A percentile compares a stretch with the other conserved stretches of the same genome.
Conservation (phyloP, 2,329 filamentous ascomycete species). For the Trichoderma hamatum region DNA sequence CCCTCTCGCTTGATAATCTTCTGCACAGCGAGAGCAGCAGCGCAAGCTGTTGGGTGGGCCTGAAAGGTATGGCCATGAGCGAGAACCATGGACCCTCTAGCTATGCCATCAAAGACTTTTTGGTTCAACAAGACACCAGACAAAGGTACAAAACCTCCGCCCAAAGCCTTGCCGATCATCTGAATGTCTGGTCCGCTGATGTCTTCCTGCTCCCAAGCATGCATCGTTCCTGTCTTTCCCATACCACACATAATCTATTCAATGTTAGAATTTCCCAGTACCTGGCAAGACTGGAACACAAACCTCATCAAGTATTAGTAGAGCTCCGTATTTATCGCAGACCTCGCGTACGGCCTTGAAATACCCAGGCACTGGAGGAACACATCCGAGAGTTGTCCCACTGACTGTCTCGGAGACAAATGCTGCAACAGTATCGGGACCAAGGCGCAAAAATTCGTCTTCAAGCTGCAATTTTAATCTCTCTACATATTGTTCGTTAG, state of each 20-base stretch:
- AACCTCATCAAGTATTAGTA: slow-evolving; percentile 62
- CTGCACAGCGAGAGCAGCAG: slow-evolving; percentile 34
- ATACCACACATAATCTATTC: slow-evolving; percentile 65
- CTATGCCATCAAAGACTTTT: background rate
- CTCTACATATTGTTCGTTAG: background rate
- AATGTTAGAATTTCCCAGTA: background rate
- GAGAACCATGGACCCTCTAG: slow-evolving; percentile 23
- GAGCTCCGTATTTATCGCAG: slow-evolving; percentile 57
- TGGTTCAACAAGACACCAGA: slow-evolving; percentile 41
- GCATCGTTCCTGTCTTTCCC: slow-evolving; percentile 62
- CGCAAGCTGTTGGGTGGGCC: slow-evolving; percentile 34
- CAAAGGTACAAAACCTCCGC: slow-evolving; percentile 51
- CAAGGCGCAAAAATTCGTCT: background rate
- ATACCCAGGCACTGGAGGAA: slow-evolving; percentile 49
- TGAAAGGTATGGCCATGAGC: slow-evolving; percentile 36
- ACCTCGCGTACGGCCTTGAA: slow-evolving; percentile 55
- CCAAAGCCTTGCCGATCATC: slow-evolving; percentile 67
- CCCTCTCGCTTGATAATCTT: slow-evolving; percentile 58
- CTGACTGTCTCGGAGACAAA: background rate
- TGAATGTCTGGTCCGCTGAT: slow-evolving; percentile 61
- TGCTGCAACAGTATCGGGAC: background rate
- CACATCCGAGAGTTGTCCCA: background rate
- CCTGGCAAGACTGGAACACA: background rate
- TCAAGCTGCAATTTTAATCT: background rate
- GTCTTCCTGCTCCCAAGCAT: slow-evolving; percentile 65